A percentile compares a stretch with the other conserved stretches of the same genome.
phyloP scores from a whole-genome alignment of 805 yeast species.

The Grigorovia yakushimaensis region DNA sequence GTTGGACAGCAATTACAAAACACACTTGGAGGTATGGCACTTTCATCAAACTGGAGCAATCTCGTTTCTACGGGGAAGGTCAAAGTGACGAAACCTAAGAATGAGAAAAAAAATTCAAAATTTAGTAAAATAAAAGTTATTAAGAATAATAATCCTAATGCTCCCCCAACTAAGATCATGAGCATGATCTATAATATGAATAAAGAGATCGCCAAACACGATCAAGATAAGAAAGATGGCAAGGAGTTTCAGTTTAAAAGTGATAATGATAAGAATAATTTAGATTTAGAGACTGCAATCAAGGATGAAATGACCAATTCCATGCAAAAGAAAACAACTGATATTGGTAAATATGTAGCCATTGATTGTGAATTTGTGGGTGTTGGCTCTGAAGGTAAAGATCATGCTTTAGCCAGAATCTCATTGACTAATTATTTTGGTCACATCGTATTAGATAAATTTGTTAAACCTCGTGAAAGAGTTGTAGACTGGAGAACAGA shows the following conservation, averaged over 20 bases:
- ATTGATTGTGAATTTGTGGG: slow-evolving; percentile 96
- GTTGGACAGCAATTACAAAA: neutral
- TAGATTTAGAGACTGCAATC: neutral
- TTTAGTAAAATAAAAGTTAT: neutral
- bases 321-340: slow-evolving; percentile 25
- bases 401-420: slow-evolving; percentile 73
- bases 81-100: slow-evolving; percentile 5
- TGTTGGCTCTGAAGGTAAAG: slow-evolving; percentile 62
- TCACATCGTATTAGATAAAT: slow-evolving; percentile 56
- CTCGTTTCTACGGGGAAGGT: slow-evolving; percentile 16
- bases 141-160: too few species aligned
- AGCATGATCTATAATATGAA: slow-evolving; percentile 26
- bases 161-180: slow-evolving; percentile 15
- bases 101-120: slow-evolving; percentile 1
- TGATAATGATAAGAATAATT: neutral
- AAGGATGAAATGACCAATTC: slow-evolving; percentile 1
- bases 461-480: slow-evolving; percentile 61
- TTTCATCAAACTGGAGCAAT: slow-evolving; percentile 30
- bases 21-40: too few species aligned
- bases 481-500: slow-evolving; percentile 91
- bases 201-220: slow-evolving; percentile 18
- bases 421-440: slow-evolving; percentile 83
- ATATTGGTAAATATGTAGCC: slow-evolving; percentile 65
- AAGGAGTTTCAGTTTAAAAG: slow-evolving; percentile 14
- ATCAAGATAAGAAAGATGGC: slow-evolving; percentile 17